These are phyloP conservation scores for Fusarium luffae DNA, from an alignment of 2,329 filamentous ascomycete species.

Conservation along the genomic window DNA sequence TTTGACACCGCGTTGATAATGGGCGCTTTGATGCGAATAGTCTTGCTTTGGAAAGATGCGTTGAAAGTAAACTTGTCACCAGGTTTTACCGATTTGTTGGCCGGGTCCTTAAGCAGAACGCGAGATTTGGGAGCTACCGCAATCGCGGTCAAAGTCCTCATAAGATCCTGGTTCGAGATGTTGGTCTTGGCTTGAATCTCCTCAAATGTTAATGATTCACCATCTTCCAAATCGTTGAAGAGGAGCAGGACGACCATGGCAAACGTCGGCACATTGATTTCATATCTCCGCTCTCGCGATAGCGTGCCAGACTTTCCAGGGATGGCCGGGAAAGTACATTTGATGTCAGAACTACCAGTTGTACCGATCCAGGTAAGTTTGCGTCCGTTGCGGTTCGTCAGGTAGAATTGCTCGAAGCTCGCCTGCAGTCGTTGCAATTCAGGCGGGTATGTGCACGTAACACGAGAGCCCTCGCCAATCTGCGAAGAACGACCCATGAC, in stretches of 20 bases:
- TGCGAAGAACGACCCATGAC: conserved; percentile 75
- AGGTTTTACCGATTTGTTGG: conserved; percentile 79
- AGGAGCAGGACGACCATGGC: conserved; percentile 90
- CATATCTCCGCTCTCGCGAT: conserved; percentile 78
- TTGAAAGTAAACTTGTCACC: conserved; percentile 88
- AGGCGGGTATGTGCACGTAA: conserved; percentile 75
- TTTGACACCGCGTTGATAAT: conserved; percentile 85
- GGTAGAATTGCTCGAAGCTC: conserved; percentile 90
- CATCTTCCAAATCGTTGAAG: conserved; percentile 80
- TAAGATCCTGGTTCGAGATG: conserved; percentile 79
- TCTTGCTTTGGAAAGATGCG: conserved; percentile 80
- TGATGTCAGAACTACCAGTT: conserved; percentile 84
- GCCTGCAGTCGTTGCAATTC: conserved; percentile 80
- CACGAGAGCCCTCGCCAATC: conserved; percentile 57
- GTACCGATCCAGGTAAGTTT: conserved; percentile 84
- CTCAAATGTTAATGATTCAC: conserved; percentile 67
- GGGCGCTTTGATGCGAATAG: conserved; percentile 88
- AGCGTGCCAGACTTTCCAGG: conserved; percentile 73
- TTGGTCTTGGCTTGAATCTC: conserved; percentile 86
- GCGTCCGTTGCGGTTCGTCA: conserved; percentile 86
- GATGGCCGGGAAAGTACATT: conserved; percentile 78
- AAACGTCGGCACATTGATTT: conserved; percentile 92
- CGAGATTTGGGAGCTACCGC: conserved; percentile 85
- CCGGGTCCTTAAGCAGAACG: conserved; percentile 82
- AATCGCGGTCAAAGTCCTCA: conserved; percentile 82